Base-by-base conservation (phyloP, 2,329 filamentous ascomycete species). In the Mycosphaerella sp. region DNA sequence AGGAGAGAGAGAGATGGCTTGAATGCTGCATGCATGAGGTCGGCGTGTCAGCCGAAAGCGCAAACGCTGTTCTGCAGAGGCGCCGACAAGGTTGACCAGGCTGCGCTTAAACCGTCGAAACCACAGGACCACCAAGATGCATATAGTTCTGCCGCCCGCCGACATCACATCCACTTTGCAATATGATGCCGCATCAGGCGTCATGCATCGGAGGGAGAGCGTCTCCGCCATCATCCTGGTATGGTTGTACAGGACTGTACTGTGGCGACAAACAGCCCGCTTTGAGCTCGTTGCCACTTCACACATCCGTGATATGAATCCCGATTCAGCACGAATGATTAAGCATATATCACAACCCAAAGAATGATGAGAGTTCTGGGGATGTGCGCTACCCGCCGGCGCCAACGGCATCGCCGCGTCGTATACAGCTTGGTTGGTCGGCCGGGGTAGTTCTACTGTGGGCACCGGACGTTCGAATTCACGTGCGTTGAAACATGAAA, bases 1-100 rank as follows among this genome's bases (percentile, higher is more conserved):
- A 36, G n/a, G n/a, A n/a, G n/a, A n/a, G n/a, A n/a, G n/a, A 42
- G 45, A 34, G 41, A 37, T 41, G 39, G 45, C 45, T 34, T 36
- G 45, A 17, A n/a, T n/a, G n/a, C n/a, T 25, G 21, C 27, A 25
- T 48, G 21, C 36, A 49, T 21, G 27, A 37, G 41, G 45, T 49
- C 45, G 45, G 28, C 45, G n/a, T 49, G 45, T 25, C 45, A 49
- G 37, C 37, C 25, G 36, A 28, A 6, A 41, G 35, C 44, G 37
- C 36, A 36, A 34, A 41, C 17, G 12, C 16, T 18, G 17, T 21
- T 21, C 25, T 25, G 21, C 21, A 25, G 17, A 13, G 16, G 39
- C 18, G 16, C 17, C 7, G 39, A 17, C 30, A 34, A 34, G 30
- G 39, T 21, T 13, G 39, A 41, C 39, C 4, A 25, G 39, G 39